Evolutionary conservation across 2,329 filamentous ascomycete species (phyloP).

Genomic region (Aureobasidium melanogenum): DNA sequence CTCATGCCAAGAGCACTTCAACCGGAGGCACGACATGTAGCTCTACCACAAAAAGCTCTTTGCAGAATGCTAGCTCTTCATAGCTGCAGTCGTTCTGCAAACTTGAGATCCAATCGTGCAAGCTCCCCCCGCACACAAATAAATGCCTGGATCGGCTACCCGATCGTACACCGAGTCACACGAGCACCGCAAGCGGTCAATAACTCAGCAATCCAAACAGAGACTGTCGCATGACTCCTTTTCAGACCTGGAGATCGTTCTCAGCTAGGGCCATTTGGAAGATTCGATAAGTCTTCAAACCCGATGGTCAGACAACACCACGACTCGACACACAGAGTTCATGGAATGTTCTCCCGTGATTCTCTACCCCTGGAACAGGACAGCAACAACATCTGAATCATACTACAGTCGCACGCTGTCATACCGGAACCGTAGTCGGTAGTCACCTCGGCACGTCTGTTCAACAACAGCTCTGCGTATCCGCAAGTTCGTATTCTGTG

Average conservation of each 20-base stretch:
- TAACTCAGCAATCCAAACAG: not conserved
- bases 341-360: not conserved
- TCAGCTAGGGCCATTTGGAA: not conserved
- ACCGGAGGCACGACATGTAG: not conserved
- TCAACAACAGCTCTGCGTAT: not conserved
- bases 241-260: not conserved
- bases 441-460: not conserved
- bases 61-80: not conserved
- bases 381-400: not conserved
- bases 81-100: not conserved
- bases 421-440: not conserved
- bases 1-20: not conserved
- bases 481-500: not conserved
- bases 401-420: not conserved
- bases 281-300: not conserved
- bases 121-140: not conserved
- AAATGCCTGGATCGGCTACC: not conserved
- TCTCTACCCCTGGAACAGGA: not conserved
- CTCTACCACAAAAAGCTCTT: not conserved
- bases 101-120: not conserved
- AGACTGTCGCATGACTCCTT: not conserved
- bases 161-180: not conserved
- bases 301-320: not conserved
- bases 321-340: not conserved
- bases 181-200: not conserved